phyloP scores from a whole-genome alignment of 192 early-diverging fungal species.

The Dissophora ornata region DNA sequence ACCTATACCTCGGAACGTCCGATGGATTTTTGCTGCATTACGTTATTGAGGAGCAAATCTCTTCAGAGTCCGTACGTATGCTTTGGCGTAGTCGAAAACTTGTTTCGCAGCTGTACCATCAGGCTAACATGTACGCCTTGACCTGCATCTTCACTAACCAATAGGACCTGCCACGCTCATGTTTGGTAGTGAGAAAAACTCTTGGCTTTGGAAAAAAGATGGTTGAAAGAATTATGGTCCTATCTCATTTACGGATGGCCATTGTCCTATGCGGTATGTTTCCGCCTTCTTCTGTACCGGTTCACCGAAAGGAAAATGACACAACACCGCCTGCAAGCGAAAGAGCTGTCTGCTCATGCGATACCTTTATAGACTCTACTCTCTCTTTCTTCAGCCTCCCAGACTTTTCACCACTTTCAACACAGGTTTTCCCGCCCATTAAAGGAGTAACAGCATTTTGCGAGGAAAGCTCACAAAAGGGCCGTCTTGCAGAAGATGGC shows the following conservation, averaged over 20 bases:
- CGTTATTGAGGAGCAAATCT: conserved; percentile 61
- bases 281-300: background rate
- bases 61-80: conserved; percentile 49
- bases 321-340: too few relatives aligned
- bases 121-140: too few relatives aligned
- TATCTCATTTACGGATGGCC: conserved; percentile 72
- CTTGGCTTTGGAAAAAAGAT: conserved; percentile 70
- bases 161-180: conserved; percentile 49
- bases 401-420: conserved; percentile 58
- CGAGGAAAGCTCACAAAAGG: conserved; percentile 62
- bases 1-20: conserved; percentile 81
- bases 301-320: too few relatives aligned
- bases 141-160: background rate
- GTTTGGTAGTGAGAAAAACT: conserved; percentile 58
- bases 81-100: too few relatives aligned
- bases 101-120: too few relatives aligned
- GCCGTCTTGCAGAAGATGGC: conserved; percentile 59
- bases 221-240: conserved; percentile 70
- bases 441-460: conserved; percentile 71
- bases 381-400: conserved; percentile 73
- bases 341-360: too few relatives aligned
- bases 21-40: conserved; percentile 80
- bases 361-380: conserved; percentile 64
- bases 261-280: conserved; percentile 74
- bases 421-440: conserved; percentile 54